phyloP scores from a whole-genome alignment of 2,329 filamentous ascomycete species.

The Sporothrix inflata region DNA sequence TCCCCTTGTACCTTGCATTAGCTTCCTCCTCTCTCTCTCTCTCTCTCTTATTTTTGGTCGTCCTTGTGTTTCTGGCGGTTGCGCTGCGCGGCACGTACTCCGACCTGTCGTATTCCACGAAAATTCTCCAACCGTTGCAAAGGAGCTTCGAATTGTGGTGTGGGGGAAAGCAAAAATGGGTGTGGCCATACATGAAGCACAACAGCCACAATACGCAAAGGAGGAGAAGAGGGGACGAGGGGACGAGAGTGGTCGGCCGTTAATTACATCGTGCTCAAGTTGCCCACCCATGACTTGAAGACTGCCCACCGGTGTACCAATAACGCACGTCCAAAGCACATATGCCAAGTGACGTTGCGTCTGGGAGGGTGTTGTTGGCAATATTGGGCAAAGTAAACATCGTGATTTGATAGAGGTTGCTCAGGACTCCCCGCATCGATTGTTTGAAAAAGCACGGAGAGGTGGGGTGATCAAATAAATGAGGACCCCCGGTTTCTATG shows the following conservation, averaged over 20 bases:
- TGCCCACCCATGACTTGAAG: not conserved
- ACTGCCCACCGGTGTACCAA: not conserved
- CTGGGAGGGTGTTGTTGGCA: not conserved
- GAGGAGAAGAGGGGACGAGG: not conserved
- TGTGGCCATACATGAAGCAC: not conserved
- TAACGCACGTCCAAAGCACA: not conserved
- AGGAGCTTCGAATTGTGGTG: not conserved
- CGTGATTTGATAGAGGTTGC: not conserved
- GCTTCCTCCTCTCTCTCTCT: not conserved
- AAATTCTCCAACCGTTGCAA: not conserved
- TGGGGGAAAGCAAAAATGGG: not conserved
- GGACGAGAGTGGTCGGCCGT: not conserved
- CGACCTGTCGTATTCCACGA: constrained; percentile 2
- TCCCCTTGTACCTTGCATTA: constrained; percentile 23
- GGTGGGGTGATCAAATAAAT: too few relatives aligned
- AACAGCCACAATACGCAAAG: not conserved
- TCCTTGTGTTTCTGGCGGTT: not conserved
- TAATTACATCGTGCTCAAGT: too few relatives aligned
- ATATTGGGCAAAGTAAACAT: constrained; percentile 1
- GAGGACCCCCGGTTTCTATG: too few relatives aligned
- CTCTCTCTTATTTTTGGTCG: not conserved
- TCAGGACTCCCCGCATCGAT: too few relatives aligned
- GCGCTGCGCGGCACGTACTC: not conserved
- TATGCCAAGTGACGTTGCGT: not conserved
- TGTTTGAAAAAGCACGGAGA: not conserved